Base-by-base conservation (phyloP, 208 protist species). In the Crithidia bombi region DNA sequence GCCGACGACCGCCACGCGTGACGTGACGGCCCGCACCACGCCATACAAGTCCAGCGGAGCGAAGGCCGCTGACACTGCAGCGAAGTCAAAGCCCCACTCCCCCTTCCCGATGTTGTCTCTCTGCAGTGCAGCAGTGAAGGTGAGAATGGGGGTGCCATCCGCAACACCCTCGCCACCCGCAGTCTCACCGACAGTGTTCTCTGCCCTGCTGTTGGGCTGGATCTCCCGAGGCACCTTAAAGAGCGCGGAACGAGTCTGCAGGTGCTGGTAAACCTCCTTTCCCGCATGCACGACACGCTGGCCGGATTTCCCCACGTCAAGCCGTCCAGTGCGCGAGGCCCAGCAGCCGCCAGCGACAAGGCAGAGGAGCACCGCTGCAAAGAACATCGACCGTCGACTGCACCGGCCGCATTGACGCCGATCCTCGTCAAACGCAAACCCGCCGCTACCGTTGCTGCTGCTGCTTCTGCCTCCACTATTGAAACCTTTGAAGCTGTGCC, bases 1-100 rank as follows among this genome's bases (percentile, higher is more conserved):
- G 17, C 91, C 91, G 15, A 83, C 39, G 12, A 73, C 68, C 21
- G 84, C 84, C 12, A 92, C 73, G 10, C 63, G 65, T 3, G 74
- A 63, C 7, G 79, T 65, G 21, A 85, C 17, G 3, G 66, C 58
- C 15, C 54, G 49, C 44, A 87, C 66, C 19, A 55, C 19, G 10
- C 15, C 44, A 17, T n/a, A 19, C 68, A 70, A 10, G 26, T 61
- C 57, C 17, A 44, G 46, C 41, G 58, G 43, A 3, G 43, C n/a
- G 12, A 36, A 2, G 38, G 52, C 32, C 21, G 66, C 19, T 1
- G 61, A 56, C 30, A 46, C 21, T 7, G 44, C 7, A 17, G 32
- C 0, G 25, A 36, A 23, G 55, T 21, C 44, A 4, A 55, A 36
- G 11, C 10, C 3, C 52, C 54, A 62, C 26, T 33, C 50, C 47